Percentiles rank a stretch among this genome's conserved stretches.
Evolutionary conservation across 2,329 filamentous ascomycete species (phyloP).

Genomic region (Xylariaceae sp.): DNA sequence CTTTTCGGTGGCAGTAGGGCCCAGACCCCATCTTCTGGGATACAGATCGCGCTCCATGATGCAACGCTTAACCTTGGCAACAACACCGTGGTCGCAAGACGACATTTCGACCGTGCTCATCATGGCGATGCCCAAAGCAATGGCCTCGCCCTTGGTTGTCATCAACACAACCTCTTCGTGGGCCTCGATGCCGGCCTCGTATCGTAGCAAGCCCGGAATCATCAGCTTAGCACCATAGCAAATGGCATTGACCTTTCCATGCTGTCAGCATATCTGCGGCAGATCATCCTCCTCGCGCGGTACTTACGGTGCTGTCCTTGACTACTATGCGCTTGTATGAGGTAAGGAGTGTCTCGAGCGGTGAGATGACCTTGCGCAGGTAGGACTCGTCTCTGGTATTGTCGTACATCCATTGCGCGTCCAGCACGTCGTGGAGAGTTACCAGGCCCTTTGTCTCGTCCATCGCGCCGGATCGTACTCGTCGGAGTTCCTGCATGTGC

Average conservation of each 20-base stretch:
- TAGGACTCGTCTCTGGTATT: slow-evolving; percentile 94
- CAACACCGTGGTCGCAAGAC: slow-evolving; percentile 93
- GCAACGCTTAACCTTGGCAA: slow-evolving; percentile 98
- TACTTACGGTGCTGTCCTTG: slow-evolving; percentile 66
- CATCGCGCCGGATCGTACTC: slow-evolving; percentile 92
- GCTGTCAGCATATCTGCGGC: slow-evolving; percentile 1
- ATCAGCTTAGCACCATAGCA: slow-evolving; percentile 99
- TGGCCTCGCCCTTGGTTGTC: slow-evolving; percentile 98
- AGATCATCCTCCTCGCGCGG: not conserved
- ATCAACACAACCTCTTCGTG: slow-evolving; percentile 97
- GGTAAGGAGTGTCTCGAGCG: slow-evolving; percentile 85
- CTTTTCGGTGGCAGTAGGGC: slow-evolving; percentile 90
- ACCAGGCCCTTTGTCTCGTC: slow-evolving; percentile 84
- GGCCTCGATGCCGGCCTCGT: slow-evolving; percentile 84
- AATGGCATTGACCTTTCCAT: slow-evolving; percentile 62
- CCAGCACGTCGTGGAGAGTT: slow-evolving; percentile 89
- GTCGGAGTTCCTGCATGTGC: slow-evolving; percentile 96
- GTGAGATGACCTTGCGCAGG: slow-evolving; percentile 83
- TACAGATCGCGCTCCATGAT: slow-evolving; percentile 99
- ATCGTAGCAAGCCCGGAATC: slow-evolving; percentile 91
- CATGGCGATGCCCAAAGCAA: slow-evolving; percentile 90
- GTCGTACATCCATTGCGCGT: slow-evolving; percentile 94
- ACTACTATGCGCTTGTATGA: slow-evolving; percentile 96
- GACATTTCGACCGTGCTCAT: slow-evolving; percentile 98
- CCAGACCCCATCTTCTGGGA: slow-evolving; percentile 92